A percentile compares a stretch with the other conserved stretches of the same genome.
phyloP scores from a whole-genome alignment of 2,329 filamentous ascomycete genomes.

The Diplodia corticola region DNA sequence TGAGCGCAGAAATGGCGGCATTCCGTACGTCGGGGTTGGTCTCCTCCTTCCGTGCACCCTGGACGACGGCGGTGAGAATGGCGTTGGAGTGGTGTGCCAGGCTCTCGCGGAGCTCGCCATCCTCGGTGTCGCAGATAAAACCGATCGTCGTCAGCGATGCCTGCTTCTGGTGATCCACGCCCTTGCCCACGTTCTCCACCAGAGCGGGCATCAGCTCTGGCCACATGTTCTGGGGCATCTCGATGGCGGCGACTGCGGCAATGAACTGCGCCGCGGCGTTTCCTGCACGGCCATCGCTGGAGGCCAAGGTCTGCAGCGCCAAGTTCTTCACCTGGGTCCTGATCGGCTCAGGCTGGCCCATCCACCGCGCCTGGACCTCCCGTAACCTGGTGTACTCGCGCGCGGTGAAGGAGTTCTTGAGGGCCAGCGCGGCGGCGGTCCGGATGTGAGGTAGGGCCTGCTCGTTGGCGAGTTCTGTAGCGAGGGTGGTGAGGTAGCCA shows the following conservation, averaged over 20 bases:
- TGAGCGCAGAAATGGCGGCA: constrained; percentile 89
- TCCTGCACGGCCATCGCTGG: constrained; percentile 78
- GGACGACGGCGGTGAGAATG: constrained; percentile 95
- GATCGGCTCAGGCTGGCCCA: constrained; percentile 77
- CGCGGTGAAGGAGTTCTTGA: constrained; percentile 97
- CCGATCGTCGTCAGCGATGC: constrained; percentile 94
- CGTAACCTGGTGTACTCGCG: constrained; percentile 85
- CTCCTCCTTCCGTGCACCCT: constrained; percentile 96
- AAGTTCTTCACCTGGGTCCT: constrained; percentile 87
- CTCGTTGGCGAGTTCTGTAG: constrained; percentile 92
- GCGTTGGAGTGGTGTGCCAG: constrained; percentile 89
- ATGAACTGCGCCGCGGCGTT: constrained; percentile 93
- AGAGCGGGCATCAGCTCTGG: constrained; percentile 83
- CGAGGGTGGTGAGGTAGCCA: constrained; percentile 88
- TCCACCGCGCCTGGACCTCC: constrained; percentile 92
- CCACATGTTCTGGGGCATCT: constrained; percentile 93
- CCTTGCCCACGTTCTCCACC: constrained; percentile 89
- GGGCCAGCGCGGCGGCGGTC: constrained; percentile 89
- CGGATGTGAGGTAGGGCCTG: constrained; percentile 78
- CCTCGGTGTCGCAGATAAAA: constrained; percentile 96
- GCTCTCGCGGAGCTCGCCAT: constrained; percentile 78
- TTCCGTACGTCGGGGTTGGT: constrained; percentile 85
- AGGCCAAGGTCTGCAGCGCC: constrained; percentile 82
- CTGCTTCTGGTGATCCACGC: constrained; percentile 87
- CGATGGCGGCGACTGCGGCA: constrained; percentile 89